Conservation (phyloP, 1,284 basidiomycete genomes). For the Apiotrichum mycotoxinovorans region DNA sequence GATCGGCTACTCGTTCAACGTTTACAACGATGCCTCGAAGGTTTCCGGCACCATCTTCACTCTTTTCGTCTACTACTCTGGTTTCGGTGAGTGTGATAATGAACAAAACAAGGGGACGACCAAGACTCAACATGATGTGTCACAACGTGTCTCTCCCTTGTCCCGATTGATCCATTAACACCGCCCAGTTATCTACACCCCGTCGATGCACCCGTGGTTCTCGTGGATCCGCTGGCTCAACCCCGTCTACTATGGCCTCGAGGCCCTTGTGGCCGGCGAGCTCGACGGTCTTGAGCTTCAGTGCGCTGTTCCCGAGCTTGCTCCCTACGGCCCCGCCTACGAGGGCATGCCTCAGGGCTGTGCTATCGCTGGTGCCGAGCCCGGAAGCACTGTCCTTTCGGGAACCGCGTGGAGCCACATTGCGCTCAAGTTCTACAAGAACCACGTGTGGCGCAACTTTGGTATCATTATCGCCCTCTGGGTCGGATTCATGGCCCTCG, state of each 20-base stretch:
- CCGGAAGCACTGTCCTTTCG: conserved; percentile 5
- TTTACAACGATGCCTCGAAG: conserved; percentile 45
- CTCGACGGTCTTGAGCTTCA: conserved; percentile 46
- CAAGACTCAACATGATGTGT: too few species aligned
- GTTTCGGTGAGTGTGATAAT: conserved; percentile 20
- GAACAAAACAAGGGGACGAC: too few species aligned
- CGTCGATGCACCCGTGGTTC: conserved; percentile 40
- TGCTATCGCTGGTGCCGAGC: conserved; percentile 45
- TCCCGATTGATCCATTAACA: too few species aligned
- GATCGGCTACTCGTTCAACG: conserved; percentile 39
- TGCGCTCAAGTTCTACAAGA: conserved; percentile 45
- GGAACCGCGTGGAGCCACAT: conserved; percentile 43
- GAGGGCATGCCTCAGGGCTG: conserved; percentile 34
- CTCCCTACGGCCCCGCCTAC: conserved; percentile 48
- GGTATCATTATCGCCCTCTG: conserved; percentile 50
- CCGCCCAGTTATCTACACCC: conserved; percentile 20
- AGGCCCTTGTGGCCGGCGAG: conserved; percentile 48
- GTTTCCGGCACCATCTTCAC: conserved; percentile 39
- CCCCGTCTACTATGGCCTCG: conserved; percentile 39
- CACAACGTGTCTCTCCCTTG: too few species aligned
- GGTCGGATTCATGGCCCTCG: conserved; percentile 24
- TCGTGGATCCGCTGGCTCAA: conserved; percentile 28
- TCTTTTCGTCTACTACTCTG: conserved; percentile 34
- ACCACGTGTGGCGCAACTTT: conserved; percentile 53
- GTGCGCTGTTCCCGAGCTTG: conserved; percentile 45